phyloP scores from a whole-genome alignment of 768 basidiomycete genomes.

The Coprinellus aureogranulatus region DNA sequence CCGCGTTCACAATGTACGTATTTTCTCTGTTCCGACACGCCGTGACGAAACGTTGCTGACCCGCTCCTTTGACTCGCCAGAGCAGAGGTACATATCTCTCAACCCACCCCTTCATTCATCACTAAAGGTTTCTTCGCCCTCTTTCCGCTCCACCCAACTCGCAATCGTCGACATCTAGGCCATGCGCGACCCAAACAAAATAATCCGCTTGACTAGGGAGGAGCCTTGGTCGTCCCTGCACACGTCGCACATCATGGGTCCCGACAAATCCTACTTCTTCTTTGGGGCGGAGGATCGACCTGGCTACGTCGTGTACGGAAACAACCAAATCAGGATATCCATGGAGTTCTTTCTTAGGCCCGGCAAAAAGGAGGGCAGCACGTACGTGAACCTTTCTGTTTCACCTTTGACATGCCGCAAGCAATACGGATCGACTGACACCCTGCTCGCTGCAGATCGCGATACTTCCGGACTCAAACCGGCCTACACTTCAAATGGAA shows the following conservation, averaged over 20 bases:
- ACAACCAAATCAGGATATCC: constrained; percentile 47
- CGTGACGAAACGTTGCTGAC: neutral
- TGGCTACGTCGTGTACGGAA: constrained; percentile 71
- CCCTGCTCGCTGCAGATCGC: constrained; percentile 44
- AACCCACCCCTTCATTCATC: neutral
- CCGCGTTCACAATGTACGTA: constrained; percentile 69
- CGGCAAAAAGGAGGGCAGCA: constrained; percentile 59
- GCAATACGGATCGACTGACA: neutral
- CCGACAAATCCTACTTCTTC: constrained; percentile 72
- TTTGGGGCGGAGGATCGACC: constrained; percentile 62
- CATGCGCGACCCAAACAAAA: constrained; percentile 48
- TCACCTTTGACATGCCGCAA: neutral
- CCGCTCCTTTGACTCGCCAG: neutral
- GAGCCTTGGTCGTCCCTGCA: constrained; percentile 65
- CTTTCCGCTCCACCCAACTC: neutral
- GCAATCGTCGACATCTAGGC: neutral
- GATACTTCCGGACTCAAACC: constrained; percentile 71
- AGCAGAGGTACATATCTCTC: neutral
- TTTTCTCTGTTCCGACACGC: no score
- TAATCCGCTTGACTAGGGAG: constrained; percentile 66
- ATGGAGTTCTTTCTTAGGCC: constrained; percentile 56
- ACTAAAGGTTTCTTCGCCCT: neutral
- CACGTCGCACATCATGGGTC: constrained; percentile 67
- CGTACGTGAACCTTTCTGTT: constrained; percentile 42
- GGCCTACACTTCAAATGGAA: constrained; percentile 78